Evolutionary conservation across 2,329 filamentous ascomycete genomes (phyloP).

Genomic region (Ascochyta viciae-villosae): DNA sequence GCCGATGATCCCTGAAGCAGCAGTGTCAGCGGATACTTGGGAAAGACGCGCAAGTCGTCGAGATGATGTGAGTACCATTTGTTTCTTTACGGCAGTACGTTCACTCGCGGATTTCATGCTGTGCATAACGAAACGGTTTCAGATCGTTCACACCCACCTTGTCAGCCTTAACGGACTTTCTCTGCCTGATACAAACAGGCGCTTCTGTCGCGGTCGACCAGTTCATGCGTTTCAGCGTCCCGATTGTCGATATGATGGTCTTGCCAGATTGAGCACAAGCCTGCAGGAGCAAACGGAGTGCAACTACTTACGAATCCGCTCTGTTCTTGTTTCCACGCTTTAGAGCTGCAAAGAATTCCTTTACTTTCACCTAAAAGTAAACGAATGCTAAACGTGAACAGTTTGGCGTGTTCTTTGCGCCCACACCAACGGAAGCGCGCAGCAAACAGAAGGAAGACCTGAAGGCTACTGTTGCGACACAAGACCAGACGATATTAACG

Average conservation of each 20-base stretch:
- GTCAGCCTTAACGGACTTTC: slow-evolving; percentile 22
- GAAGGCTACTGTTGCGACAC: slow-evolving; percentile 39
- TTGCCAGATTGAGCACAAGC: background rate
- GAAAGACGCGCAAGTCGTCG: slow-evolving; percentile 23
- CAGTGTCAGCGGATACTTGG: slow-evolving; percentile 16
- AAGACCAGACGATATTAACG: slow-evolving; percentile 42
- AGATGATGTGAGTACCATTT: slow-evolving; percentile 42
- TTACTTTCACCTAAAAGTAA: background rate
- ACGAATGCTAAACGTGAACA: slow-evolving; percentile 23
- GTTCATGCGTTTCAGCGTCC: slow-evolving; percentile 3
- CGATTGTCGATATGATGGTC: background rate
- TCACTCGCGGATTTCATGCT: slow-evolving; percentile 24
- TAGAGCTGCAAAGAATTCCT: background rate
- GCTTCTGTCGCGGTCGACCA: background rate
- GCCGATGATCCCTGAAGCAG: slow-evolving; percentile 32
- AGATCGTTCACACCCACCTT: slow-evolving; percentile 21
- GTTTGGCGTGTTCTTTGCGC: slow-evolving; percentile 21
- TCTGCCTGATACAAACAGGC: slow-evolving; percentile 28
- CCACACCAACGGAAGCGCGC: slow-evolving; percentile 22
- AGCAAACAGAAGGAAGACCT: slow-evolving; percentile 36
- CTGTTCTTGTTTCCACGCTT: background rate
- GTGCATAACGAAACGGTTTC: slow-evolving; percentile 40
- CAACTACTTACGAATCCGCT: background rate
- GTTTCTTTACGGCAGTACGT: slow-evolving; percentile 26
- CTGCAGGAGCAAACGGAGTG: background rate